Base-by-base conservation (phyloP, 257 asterid genomes). In the Jacaranda mimosifolia region DNA sequence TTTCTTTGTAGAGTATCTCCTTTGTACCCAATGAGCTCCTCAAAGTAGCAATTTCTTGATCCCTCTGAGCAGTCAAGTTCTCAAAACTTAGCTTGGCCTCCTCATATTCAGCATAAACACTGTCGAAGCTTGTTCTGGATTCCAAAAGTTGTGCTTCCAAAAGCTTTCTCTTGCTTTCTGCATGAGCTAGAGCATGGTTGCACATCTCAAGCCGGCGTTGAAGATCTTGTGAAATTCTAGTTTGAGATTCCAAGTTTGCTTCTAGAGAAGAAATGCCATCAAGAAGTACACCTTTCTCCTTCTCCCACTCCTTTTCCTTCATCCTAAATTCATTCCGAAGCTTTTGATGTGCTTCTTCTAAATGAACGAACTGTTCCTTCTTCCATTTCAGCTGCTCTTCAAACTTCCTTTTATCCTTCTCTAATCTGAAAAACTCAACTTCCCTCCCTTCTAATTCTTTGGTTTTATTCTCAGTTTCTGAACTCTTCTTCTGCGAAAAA, bases 331-430 rank as follows among this genome's bases (percentile, higher is more conserved):
- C 79, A 77, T 71, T 81, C 9, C 78, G 80, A 75, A 92, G 91
- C 85, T 89, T 89, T 69, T 85, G 79, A 75, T 94, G 91, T 79
- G 97, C 97, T 81, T 92, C 97, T 79, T 91, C 87, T 77, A 94
- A 79, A 81, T 89, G 98, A 77, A 77, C 73, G 72, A 94, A 94
- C 81, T 91, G 97, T 77, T 94, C 98, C 79, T 85, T 94, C 87
- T 91, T 92, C 97, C 97, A 92, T 79, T 94, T 92, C 82, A 94
- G 87, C 85, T 88, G 92, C 77, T 89, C 89, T 78, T 89, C 88
- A 32, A 83, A 70, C 83, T 84, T 92, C 77, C 65, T 86, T 42
- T 79, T 89, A 68, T 87, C 92, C 56, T 88, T 96, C 85, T 89
- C 97, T 21, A 89, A 74, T 77, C 84, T 80, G 53, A 68, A 72